These are phyloP conservation scores for Macrocybe gigantea DNA, from an alignment of 768 basidiomycete species.

Conservation along the genomic window DNA sequence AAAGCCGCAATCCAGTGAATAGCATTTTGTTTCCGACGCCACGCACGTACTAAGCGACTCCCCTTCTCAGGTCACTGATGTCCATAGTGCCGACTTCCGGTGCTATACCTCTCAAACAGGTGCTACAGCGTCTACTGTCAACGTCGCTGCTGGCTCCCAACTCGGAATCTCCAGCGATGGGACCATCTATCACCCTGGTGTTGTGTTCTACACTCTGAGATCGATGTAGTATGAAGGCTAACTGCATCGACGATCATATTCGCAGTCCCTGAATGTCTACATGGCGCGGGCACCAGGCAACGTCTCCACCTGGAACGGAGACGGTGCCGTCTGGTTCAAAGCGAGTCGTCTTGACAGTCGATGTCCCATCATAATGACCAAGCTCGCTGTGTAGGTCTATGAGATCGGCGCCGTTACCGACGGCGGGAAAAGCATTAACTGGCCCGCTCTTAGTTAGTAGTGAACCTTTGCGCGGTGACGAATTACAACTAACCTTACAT, in stretches of 20 bases:
- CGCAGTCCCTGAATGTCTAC: slow-evolving; percentile 25
- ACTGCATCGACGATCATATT: background rate
- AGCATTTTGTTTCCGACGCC: background rate
- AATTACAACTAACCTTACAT: background rate
- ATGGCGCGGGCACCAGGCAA: slow-evolving; percentile 37
- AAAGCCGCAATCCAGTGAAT: slow-evolving; percentile 29
- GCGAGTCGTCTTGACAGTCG: slow-evolving; percentile 1
- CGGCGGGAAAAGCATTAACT: slow-evolving; percentile 39
- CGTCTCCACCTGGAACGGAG: slow-evolving; percentile 33
- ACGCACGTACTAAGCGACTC: background rate
- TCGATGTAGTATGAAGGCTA: background rate
- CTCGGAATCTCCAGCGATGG: slow-evolving; percentile 36
- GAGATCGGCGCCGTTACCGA: slow-evolving; percentile 39
- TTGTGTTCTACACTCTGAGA: slow-evolving; percentile 10
- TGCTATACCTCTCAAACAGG: slow-evolving; percentile 38
- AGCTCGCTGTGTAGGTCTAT: slow-evolving; percentile 22
- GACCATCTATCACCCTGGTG: slow-evolving; percentile 45
- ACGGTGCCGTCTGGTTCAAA: slow-evolving; percentile 45
- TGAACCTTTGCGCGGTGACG: background rate
- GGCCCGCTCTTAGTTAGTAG: slow-evolving; percentile 35
- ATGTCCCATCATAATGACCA: background rate
- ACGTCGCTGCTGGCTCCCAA: slow-evolving; percentile 37
- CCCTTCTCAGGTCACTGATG: slow-evolving; percentile 33
- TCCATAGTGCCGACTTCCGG: slow-evolving; percentile 39
- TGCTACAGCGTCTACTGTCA: slow-evolving; percentile 35